These are phyloP conservation scores for Botrytis elliptica DNA, from an alignment of 2,329 filamentous ascomycete species.

Conservation along the genomic window DNA sequence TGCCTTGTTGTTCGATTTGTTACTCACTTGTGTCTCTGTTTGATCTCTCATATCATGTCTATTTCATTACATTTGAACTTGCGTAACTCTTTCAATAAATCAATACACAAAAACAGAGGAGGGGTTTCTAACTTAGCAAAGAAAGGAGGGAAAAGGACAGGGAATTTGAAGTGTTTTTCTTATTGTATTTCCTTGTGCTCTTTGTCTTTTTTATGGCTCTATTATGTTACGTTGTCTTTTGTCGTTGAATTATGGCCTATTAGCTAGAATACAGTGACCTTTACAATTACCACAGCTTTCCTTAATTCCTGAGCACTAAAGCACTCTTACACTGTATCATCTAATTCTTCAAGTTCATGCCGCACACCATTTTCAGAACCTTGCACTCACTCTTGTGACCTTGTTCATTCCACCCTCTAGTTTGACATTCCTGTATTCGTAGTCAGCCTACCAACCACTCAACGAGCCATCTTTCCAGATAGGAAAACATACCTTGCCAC, in stretches of 20 bases:
- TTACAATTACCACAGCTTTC: background rate
- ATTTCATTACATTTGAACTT: background rate
- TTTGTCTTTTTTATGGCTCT: background rate
- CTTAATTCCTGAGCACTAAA: background rate
- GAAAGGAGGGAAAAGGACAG: background rate
- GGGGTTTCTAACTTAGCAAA: background rate
- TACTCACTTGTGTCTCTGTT: background rate
- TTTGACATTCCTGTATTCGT: constrained; percentile 33
- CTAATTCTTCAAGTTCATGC: background rate
- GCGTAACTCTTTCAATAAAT: background rate
- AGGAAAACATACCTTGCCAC: constrained; percentile 32
- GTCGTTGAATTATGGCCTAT: background rate
- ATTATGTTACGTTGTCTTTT: background rate
- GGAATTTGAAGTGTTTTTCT: background rate
- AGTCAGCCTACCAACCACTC: background rate
- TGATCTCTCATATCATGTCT: background rate
- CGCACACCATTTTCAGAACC: constrained; percentile 28
- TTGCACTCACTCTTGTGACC: constrained; percentile 37
- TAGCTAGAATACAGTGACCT: background rate
- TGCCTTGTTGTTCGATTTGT: background rate
- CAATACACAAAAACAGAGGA: background rate
- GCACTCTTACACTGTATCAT: background rate
- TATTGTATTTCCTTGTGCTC: background rate
- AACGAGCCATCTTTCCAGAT: background rate
- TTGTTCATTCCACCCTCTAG: constrained; percentile 32